Conservation (phyloP, 305 asterid genomes). For the Solanum hybrid region DNA sequence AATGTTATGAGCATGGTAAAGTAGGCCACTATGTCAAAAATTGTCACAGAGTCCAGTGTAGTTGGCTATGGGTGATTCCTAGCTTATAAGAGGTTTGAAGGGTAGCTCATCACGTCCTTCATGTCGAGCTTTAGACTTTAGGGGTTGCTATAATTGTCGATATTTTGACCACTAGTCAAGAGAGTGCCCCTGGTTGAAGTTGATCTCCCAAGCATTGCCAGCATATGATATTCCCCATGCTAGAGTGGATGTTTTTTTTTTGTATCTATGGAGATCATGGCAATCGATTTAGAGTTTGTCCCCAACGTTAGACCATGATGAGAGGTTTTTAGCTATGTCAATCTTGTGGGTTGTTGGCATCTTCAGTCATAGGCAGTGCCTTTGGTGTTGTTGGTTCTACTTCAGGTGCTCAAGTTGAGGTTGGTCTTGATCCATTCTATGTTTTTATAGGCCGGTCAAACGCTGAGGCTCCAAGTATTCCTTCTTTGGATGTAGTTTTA, state of each 20-base stretch:
- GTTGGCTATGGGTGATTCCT: background rate
- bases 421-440: background rate
- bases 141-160: too few species aligned
- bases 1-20: background rate
- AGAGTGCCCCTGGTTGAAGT: background rate
- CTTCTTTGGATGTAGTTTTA: background rate
- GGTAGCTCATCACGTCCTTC: background rate
- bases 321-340: background rate
- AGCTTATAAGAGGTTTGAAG: too few species aligned
- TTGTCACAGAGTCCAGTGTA: background rate
- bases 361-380: background rate
- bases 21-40: background rate
- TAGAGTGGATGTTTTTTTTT: background rate
- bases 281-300: background rate
- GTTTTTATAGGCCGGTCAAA: too few species aligned
- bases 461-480: background rate
- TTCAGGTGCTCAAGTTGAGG: background rate
- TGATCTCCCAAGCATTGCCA: background rate
- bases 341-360: background rate
- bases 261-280: background rate
- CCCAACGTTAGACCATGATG: background rate
- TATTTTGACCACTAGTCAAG: too few species aligned
- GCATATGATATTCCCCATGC: background rate
- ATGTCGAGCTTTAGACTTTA: background rate
- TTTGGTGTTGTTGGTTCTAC: background rate